Percentiles rank a stretch among this genome's conserved stretches.
Conservation (phyloP, 352 stramenopile species). For the Phytophthora sp. region DNA sequence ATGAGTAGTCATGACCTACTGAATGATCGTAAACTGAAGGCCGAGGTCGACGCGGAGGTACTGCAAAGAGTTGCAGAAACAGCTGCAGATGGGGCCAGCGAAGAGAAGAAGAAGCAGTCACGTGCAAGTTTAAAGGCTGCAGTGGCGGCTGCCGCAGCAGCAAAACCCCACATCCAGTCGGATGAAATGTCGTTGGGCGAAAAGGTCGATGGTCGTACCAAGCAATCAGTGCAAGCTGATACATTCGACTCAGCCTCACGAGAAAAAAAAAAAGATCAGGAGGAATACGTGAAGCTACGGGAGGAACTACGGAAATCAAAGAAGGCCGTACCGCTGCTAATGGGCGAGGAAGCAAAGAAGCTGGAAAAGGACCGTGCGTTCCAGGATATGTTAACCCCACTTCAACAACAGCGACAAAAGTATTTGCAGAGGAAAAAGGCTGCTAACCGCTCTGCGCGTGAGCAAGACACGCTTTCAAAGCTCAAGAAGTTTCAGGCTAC, state of each 20-base stretch:
- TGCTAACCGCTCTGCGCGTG: constrained; percentile 49
- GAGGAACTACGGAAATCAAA: constrained; percentile 70
- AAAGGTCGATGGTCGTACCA: constrained; percentile 28
- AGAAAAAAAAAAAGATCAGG: constrained; percentile 37
- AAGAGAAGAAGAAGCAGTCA: constrained; percentile 47
- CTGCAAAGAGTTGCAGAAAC: constrained; percentile 58
- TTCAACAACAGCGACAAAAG: constrained; percentile 80
- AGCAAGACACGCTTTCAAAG: constrained; percentile 76
- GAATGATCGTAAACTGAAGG: constrained; percentile 66
- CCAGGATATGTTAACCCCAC: constrained; percentile 76
- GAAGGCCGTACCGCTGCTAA: constrained; percentile 61
- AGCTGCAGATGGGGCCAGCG: constrained; percentile 3
- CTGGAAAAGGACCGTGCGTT: constrained; percentile 58
- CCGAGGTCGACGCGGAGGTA: constrained; percentile 63
- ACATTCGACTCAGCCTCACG: constrained; percentile 9
- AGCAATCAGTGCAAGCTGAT: constrained; percentile 3
- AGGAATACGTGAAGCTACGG: constrained; percentile 74
- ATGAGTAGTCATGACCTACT: constrained; percentile 80
- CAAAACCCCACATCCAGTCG: background rate
- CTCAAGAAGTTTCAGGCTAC: constrained; percentile 70
- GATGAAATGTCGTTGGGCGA: constrained; percentile 4
- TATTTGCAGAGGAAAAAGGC: constrained; percentile 71
- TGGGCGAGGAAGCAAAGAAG: constrained; percentile 65
- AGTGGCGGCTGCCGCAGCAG: constrained; percentile 36
- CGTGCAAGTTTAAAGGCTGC: constrained; percentile 50